A percentile compares a stretch with the other conserved stretches of the same genome.
Evolutionary conservation across 208 protist genomes (phyloP).

Genomic region (Wallacemonas sp.): DNA sequence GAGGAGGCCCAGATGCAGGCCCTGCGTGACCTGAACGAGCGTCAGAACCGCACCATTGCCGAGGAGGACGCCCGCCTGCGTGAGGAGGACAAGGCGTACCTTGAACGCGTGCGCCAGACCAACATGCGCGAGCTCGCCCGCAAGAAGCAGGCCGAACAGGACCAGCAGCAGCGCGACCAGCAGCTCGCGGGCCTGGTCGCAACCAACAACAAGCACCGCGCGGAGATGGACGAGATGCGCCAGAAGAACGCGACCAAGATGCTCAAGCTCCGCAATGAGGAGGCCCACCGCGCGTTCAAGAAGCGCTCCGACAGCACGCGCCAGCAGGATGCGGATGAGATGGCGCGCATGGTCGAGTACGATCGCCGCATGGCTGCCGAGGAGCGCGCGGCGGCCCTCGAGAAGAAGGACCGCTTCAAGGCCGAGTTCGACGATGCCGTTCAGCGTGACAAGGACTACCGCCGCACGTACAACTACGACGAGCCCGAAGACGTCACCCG

Average conservation of each 20-base stretch:
- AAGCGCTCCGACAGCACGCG: slow-evolving; percentile 31
- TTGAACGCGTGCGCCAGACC: slow-evolving; percentile 56
- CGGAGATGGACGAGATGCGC: slow-evolving; percentile 58
- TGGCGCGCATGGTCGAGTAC: slow-evolving; percentile 52
- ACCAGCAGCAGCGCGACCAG: slow-evolving; percentile 48
- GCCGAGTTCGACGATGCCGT: slow-evolving; percentile 67
- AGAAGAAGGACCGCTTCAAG: slow-evolving; percentile 63
- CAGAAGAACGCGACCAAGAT: slow-evolving; percentile 54
- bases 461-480: slow-evolving; percentile 73
- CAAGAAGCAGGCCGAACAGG: slow-evolving; percentile 37
- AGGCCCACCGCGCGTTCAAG: slow-evolving; percentile 44
- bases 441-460: slow-evolving; percentile 77
- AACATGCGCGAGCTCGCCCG: slow-evolving; percentile 64
- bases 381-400: slow-evolving; percentile 46
- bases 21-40: slow-evolving; percentile 48
- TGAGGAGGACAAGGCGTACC: slow-evolving; percentile 59
- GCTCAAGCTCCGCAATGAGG: slow-evolving; percentile 71
- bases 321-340: slow-evolving; percentile 50
- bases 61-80: slow-evolving; percentile 40
- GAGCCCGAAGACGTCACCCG: slow-evolving; percentile 68
- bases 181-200: slow-evolving; percentile 45
- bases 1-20: slow-evolving; percentile 52
- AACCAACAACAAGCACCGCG: slow-evolving; percentile 54
- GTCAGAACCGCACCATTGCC: slow-evolving; percentile 42
- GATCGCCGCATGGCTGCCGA: slow-evolving; percentile 55